Evolutionary conservation across 129 eudicot genomes (phyloP).

Genomic region (Rutidosis leptorrhynchoides): DNA sequence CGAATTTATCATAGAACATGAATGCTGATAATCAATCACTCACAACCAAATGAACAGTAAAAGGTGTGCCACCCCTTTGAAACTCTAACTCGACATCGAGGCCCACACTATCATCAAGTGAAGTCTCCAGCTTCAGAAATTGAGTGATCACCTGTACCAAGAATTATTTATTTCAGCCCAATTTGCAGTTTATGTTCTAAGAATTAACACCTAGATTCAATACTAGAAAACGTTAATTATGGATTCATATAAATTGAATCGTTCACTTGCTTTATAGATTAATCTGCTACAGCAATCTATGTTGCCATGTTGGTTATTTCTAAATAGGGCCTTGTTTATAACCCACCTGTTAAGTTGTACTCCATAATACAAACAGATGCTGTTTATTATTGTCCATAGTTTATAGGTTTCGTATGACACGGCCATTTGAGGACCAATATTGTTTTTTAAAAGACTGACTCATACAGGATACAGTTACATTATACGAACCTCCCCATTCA

Average conservation of each 20-base stretch:
- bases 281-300: not conserved
- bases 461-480: conserved; percentile 1
- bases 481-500: conserved; percentile 74
- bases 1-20: conserved; percentile 6
- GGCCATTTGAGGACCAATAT: not conserved
- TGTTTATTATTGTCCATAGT: too few species aligned
- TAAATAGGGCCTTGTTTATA: not conserved
- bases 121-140: conserved; percentile 79
- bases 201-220: conserved; percentile 1
- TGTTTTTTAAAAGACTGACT: too few species aligned
- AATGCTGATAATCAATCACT: conserved; percentile 16
- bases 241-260: not conserved
- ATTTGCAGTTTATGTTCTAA: conserved; percentile 16
- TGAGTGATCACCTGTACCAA: conserved; percentile 80
- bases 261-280: not conserved
- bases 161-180: not conserved
- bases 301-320: not conserved
- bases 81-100: conserved; percentile 65
- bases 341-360: not conserved
- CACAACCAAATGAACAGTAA: conserved; percentile 53
- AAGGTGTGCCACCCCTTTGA: conserved; percentile 86
- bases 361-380: not conserved
- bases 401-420: not conserved
- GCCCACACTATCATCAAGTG: conserved; percentile 80
- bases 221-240: not conserved